Evolutionary conservation across 1,139 yeast species (phyloP).

Genomic region (Suzukiozyma palmioleophila): DNA sequence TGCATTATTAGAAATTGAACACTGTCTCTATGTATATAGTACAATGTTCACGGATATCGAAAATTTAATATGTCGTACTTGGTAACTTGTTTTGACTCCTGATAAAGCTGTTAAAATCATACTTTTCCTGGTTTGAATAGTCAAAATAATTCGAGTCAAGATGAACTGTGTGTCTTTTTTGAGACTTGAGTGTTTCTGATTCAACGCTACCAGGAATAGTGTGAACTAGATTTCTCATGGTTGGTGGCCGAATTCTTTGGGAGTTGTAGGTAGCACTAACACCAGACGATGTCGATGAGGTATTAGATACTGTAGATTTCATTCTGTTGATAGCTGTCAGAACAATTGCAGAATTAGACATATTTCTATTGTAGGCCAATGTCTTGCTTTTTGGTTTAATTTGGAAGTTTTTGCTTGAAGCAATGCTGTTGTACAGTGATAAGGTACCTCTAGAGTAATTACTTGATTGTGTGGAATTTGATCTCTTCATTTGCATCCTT

Average conservation of each 20-base stretch:
- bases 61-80: not conserved
- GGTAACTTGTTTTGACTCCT: constrained; percentile 17
- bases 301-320: not conserved
- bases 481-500: constrained; percentile 14
- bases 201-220: not conserved
- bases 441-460: constrained; percentile 4
- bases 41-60: not conserved
- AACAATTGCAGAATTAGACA: not conserved
- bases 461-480: constrained; percentile 9
- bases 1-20: not conserved
- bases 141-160: constrained; percentile 22
- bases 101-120: constrained; percentile 38
- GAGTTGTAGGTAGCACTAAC: constrained; percentile 16
- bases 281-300: constrained; percentile 13
- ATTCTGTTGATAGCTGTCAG: not conserved
- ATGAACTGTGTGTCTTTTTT: constrained; percentile 1
- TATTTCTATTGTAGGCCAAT: not conserved
- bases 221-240: not conserved
- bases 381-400: constrained; percentile 1
- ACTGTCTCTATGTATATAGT: not conserved
- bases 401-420: constrained; percentile 3
- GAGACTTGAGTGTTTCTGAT: not conserved
- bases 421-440: constrained; percentile 3
- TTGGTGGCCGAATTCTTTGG: constrained; percentile 15
- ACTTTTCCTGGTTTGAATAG: constrained; percentile 23